Conservation (phyloP, 2,329 filamentous ascomycete species). For the Neoscytalidium dimidiatum region DNA sequence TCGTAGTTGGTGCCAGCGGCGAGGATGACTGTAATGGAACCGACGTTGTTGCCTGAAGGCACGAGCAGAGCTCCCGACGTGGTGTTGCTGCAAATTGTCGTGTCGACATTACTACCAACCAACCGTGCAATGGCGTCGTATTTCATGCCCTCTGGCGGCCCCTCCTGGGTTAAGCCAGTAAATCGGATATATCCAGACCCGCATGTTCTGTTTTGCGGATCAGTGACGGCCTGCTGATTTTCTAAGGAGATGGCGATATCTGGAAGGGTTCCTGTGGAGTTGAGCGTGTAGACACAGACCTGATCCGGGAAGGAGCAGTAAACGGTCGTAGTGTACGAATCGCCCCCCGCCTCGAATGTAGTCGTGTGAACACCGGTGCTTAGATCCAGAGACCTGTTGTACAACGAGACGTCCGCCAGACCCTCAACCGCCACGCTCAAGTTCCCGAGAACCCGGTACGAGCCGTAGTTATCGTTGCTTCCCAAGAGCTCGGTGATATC, state of each 20-base stretch:
- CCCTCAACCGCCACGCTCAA: constrained; percentile 43
- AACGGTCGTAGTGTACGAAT: constrained; percentile 34
- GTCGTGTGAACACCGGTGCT: constrained; percentile 44
- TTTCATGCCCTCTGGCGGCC: constrained; percentile 46
- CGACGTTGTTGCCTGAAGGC: constrained; percentile 22
- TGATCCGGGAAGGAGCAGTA: constrained; percentile 50
- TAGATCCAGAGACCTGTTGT: constrained; percentile 48
- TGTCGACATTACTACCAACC: constrained; percentile 24
- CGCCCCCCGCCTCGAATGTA: constrained; percentile 30
- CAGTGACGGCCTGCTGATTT: constrained; percentile 40
- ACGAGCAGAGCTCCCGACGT: constrained; percentile 22
- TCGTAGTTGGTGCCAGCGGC: constrained; percentile 54
- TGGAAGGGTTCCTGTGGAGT: constrained; percentile 40
- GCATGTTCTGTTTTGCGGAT: constrained; percentile 36
- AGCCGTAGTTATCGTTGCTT: constrained; percentile 43
- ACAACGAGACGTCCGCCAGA: constrained; percentile 32
- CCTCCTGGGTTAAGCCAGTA: constrained; percentile 41
- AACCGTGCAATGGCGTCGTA: constrained; percentile 44
- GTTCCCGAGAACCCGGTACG: constrained; percentile 51
- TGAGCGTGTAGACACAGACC: constrained; percentile 42
- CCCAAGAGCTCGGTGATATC: constrained; percentile 44
- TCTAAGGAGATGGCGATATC: constrained; percentile 44
- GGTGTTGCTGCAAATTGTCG: constrained; percentile 22
- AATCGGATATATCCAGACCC: constrained; percentile 34
- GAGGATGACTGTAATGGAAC: constrained; percentile 43